These are phyloP conservation scores for Paradendryphiella salina DNA, from an alignment of 2,329 filamentous ascomycete genomes.

Conservation along the genomic window DNA sequence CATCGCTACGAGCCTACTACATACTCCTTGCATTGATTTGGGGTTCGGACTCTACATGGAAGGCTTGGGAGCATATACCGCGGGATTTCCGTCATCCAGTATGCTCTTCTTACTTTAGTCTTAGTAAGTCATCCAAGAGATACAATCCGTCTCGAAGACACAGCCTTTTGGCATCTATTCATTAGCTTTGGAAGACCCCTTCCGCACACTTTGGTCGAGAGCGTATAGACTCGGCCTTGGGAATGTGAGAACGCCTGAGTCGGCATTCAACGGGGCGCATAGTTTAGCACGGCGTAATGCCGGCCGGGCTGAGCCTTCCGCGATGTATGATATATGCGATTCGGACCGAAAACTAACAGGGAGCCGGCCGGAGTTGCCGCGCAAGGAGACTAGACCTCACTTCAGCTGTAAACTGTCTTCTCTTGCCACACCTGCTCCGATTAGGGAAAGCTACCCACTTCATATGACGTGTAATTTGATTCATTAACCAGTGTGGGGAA, in stretches of 20 bases:
- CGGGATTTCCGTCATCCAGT: too few relatives aligned
- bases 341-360: not conserved
- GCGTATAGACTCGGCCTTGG: too few relatives aligned
- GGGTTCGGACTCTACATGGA: too few relatives aligned
- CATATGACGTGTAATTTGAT: not conserved
- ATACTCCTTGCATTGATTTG: too few relatives aligned
- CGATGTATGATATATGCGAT: not conserved
- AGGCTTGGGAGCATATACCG: too few relatives aligned
- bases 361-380: not conserved
- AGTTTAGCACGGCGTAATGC: not conserved
- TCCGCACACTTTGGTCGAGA: too few relatives aligned
- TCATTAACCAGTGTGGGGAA: not conserved
- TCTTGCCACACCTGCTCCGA: not conserved
- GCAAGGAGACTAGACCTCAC: not conserved
- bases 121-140: too few relatives aligned
- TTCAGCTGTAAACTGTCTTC: not conserved
- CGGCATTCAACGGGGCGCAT: not conserved
- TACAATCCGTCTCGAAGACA: too few relatives aligned
- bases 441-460: not conserved
- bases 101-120: too few relatives aligned
- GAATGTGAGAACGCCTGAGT: not conserved
- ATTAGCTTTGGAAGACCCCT: too few relatives aligned
- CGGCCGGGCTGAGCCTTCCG: not conserved
- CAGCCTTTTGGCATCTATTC: too few relatives aligned
- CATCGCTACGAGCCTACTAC: too few relatives aligned